phyloP scores from a whole-genome alignment of 1,284 basidiomycete genomes.

The Apiotrichum gracile region DNA sequence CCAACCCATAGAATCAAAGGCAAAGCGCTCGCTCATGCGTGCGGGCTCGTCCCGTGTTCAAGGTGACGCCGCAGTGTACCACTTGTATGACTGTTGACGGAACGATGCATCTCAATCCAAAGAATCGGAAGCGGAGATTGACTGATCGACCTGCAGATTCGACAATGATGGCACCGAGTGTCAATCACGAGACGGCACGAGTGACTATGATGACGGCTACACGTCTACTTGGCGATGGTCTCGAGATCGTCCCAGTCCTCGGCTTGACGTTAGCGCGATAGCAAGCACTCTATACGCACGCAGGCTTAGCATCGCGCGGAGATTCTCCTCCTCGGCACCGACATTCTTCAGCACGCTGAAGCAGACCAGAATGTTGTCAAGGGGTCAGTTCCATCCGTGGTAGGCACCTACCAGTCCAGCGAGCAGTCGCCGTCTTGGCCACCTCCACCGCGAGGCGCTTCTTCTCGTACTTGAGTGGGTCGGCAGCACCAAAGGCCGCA shows the following conservation, averaged over 20 bases:
- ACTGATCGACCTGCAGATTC: too few species aligned
- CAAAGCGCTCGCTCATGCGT: neutral
- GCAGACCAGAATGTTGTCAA: conserved; percentile 39
- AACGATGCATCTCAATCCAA: conserved; percentile 13
- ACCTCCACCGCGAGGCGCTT: conserved; percentile 62
- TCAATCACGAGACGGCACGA: neutral
- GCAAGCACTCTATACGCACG: conserved; percentile 17
- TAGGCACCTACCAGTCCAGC: conserved; percentile 69
- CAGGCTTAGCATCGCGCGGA: conserved; percentile 31
- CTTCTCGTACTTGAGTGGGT: conserved; percentile 70
- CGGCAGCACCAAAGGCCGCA: conserved; percentile 65
- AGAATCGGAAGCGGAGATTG: neutral
- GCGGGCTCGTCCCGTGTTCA: neutral
- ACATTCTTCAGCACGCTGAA: conserved; percentile 10
- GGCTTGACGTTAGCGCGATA: conserved; percentile 7
- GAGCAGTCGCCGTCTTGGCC: conserved; percentile 68
- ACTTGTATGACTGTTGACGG: conserved; percentile 12
- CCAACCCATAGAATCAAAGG: neutral
- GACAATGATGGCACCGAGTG: neutral
- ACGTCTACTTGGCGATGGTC: neutral
- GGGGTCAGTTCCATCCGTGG: neutral
- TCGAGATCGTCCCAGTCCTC: conserved; percentile 25
- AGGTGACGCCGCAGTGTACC: conserved; percentile 4
- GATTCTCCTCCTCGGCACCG: conserved; percentile 14
- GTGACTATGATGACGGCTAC: neutral